A percentile compares a stretch with the other conserved stretches of the same genome.
phyloP scores from a whole-genome alignment of 768 basidiomycete genomes.

The Pholiota microspora region DNA sequence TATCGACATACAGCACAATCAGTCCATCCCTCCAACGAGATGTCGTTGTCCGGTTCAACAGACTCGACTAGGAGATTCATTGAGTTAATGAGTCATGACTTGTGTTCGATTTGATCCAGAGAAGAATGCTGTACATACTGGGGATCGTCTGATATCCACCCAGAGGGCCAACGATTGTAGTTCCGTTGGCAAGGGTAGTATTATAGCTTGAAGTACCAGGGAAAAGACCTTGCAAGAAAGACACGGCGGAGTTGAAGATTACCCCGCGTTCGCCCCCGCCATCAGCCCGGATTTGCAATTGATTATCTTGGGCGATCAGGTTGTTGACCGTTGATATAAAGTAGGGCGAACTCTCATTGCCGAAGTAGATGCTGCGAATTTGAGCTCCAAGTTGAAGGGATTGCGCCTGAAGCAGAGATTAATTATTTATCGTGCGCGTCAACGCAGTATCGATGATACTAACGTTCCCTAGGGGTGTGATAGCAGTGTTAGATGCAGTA shows the following conservation, averaged over 20 bases:
- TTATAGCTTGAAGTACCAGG: constrained; percentile 45
- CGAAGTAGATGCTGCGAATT: constrained; percentile 53
- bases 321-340: constrained; percentile 45
- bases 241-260: constrained; percentile 64
- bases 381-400: constrained; percentile 54
- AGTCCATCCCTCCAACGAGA: constrained; percentile 68
- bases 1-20: constrained; percentile 36
- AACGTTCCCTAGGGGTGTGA: constrained; percentile 71
- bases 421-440: no score
- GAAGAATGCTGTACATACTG: constrained; percentile 27
- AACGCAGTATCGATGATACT: constrained; percentile 32
- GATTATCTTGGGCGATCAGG: constrained; percentile 32
- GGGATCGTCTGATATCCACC: constrained; percentile 64
- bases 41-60: constrained; percentile 57
- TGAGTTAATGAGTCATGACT: no score
- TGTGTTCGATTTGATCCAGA: no score
- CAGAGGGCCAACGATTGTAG: constrained; percentile 55
- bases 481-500: constrained; percentile 50
- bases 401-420: constrained; percentile 29
- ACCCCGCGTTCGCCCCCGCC: constrained; percentile 69
- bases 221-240: constrained; percentile 69
- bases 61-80: constrained; percentile 62
- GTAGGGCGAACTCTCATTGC: constrained; percentile 44
- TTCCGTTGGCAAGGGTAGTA: constrained; percentile 65
- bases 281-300: constrained; percentile 56